Conservation (phyloP, 2,329 filamentous ascomycete genomes). For the Pseudocercospora macadamiae region DNA sequence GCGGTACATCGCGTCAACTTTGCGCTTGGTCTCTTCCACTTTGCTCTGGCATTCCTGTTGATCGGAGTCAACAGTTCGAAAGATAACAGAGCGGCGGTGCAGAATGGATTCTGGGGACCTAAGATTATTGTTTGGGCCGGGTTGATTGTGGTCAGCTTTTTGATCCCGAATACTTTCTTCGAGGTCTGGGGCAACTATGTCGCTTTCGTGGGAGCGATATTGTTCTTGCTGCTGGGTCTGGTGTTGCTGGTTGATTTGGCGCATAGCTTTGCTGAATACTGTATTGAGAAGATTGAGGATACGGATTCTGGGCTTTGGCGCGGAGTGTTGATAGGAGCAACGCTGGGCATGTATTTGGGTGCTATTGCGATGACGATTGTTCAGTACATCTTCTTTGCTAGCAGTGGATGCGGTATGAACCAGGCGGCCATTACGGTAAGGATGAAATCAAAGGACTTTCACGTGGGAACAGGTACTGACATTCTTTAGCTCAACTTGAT, state of each 20-base stretch:
- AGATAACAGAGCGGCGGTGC: slow-evolving; percentile 81
- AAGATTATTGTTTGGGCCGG: slow-evolving; percentile 89
- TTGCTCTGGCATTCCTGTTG: slow-evolving; percentile 80
- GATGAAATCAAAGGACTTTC: slow-evolving; percentile 14
- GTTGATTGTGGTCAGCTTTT: slow-evolving; percentile 86
- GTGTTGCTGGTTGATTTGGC: slow-evolving; percentile 93
- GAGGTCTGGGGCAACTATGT: slow-evolving; percentile 95
- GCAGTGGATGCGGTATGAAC: slow-evolving; percentile 85
- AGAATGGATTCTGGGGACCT: slow-evolving; percentile 99
- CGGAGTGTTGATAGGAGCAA: slow-evolving; percentile 84
- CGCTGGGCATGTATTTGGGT: slow-evolving; percentile 87
- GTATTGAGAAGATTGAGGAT: slow-evolving; percentile 88
- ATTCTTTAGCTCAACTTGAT: slow-evolving; percentile 72
- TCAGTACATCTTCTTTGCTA: slow-evolving; percentile 96
- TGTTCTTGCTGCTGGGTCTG: slow-evolving; percentile 90
- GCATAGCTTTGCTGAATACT: slow-evolving; percentile 96
- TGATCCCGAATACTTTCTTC: slow-evolving; percentile 95
- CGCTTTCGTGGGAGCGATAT: slow-evolving; percentile 81
- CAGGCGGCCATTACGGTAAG: slow-evolving; percentile 83
- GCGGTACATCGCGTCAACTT: slow-evolving; percentile 98
- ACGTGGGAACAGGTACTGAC: slow-evolving; percentile 4
- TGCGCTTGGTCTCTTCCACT: slow-evolving; percentile 89
- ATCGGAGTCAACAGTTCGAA: slow-evolving; percentile 86
- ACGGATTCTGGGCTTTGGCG: slow-evolving; percentile 85
- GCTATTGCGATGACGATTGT: slow-evolving; percentile 92